Evolutionary conservation across 2,329 filamentous ascomycete genomes (phyloP).

Genomic region (Phyllosticta citribraziliensis): DNA sequence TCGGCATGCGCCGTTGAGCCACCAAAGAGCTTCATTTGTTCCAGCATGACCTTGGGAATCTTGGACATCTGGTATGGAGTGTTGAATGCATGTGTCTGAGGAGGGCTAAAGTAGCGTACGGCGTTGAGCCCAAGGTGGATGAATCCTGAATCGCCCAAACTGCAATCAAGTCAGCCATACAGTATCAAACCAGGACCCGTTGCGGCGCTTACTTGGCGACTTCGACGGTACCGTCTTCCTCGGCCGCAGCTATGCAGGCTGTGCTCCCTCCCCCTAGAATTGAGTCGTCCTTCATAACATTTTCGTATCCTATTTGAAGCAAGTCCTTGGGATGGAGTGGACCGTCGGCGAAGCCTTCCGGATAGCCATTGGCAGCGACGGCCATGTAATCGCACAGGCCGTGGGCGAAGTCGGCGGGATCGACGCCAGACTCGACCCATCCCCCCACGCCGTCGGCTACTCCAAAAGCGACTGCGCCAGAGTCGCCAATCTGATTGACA

Average conservation of each 20-base stretch:
- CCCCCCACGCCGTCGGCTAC: constrained; percentile 93
- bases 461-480: constrained; percentile 67
- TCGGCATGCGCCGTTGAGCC: constrained; percentile 61
- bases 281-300: constrained; percentile 61
- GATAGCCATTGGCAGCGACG: constrained; percentile 54
- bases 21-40: constrained; percentile 74
- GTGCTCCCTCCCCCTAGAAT: constrained; percentile 84
- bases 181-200: not conserved
- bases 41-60: constrained; percentile 68
- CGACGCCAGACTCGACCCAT: constrained; percentile 85
- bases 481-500: constrained; percentile 64
- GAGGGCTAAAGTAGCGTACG: constrained; percentile 70
- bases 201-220: constrained; percentile 58
- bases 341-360: constrained; percentile 26
- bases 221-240: constrained; percentile 64
- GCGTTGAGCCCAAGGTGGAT: constrained; percentile 77
- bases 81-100: constrained; percentile 95
- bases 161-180: constrained; percentile 16
- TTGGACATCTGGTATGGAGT: constrained; percentile 92
- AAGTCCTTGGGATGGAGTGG: constrained; percentile 55
- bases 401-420: constrained; percentile 92
- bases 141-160: constrained; percentile 86
- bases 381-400: constrained; percentile 92
- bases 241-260: constrained; percentile 74
- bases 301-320: constrained; percentile 76